Conservation (phyloP, 495 filamentous ascomycete species). For the Bryoglossum gracile region DNA sequence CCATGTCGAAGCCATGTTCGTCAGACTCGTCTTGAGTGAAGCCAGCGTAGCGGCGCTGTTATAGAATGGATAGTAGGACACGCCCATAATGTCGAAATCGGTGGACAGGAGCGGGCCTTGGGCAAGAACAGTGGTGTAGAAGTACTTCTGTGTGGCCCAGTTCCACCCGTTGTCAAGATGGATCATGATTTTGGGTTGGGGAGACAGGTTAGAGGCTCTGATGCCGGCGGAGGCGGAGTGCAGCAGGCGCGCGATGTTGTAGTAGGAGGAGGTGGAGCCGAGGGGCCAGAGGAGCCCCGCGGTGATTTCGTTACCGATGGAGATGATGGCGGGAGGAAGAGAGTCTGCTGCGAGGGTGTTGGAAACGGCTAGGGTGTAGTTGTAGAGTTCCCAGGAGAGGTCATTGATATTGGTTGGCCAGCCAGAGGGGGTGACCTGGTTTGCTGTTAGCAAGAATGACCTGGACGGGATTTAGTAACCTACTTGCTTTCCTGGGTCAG, state of each 20-base stretch:
- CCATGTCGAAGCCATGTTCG: conserved; percentile 50
- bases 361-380: conserved; percentile 54
- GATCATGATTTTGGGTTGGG: conserved; percentile 56
- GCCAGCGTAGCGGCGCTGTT: conserved; percentile 46
- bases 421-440: conserved; percentile 45
- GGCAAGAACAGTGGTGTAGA: conserved; percentile 50
- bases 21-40: conserved; percentile 46
- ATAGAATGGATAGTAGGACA: conserved; percentile 68
- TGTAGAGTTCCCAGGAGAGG: conserved; percentile 55
- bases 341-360: conserved; percentile 50
- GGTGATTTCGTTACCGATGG: conserved; percentile 65
- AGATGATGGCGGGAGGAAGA: conserved; percentile 53
- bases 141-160: conserved; percentile 55
- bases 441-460: not conserved
- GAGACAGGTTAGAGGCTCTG: conserved; percentile 49
- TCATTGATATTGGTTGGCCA: conserved; percentile 54
- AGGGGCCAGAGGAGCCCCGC: conserved; percentile 57
- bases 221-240: conserved; percentile 56
- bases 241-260: conserved; percentile 53
- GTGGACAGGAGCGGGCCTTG: conserved; percentile 42
- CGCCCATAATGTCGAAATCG: conserved; percentile 63
- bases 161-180: conserved; percentile 67
- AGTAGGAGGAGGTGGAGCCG: conserved; percentile 42
- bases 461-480: not conserved
- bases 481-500: conserved; percentile 40